Percentiles rank a stretch among this genome's conserved stretches.
phyloP scores from a whole-genome alignment of 495 filamentous ascomycete species.

The Aspergillus egyptiacus region DNA sequence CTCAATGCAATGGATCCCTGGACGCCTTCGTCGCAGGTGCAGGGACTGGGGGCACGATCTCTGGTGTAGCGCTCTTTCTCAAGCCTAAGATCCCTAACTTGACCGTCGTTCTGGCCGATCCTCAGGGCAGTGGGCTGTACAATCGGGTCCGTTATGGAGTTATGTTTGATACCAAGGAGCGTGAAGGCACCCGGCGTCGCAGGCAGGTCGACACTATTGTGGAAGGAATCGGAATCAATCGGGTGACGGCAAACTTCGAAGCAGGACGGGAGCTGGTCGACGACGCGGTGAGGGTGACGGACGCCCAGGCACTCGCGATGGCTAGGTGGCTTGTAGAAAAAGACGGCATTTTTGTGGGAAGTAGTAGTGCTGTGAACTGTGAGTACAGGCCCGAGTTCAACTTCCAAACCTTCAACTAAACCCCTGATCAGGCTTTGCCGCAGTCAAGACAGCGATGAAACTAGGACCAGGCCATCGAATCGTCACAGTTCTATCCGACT shows the following conservation, averaged over 20 bases:
- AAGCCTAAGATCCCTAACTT: conserved; percentile 62
- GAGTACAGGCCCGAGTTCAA: conserved; percentile 24
- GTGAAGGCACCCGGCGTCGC: conserved; percentile 80
- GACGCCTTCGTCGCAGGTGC: conserved; percentile 96
- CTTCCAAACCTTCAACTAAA: conserved; percentile 7
- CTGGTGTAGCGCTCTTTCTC: conserved; percentile 75
- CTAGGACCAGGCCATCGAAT: conserved; percentile 74
- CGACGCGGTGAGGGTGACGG: conserved; percentile 85
- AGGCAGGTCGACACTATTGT: conserved; percentile 94
- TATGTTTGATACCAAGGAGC: conserved; percentile 86
- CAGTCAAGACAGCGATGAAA: conserved; percentile 68
- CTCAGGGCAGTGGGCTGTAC: conserved; percentile 87
- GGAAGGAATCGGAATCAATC: conserved; percentile 92
- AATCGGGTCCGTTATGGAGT: conserved; percentile 88
- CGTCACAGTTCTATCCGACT: conserved; percentile 90
- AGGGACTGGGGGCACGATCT: conserved; percentile 90
- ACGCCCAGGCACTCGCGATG: conserved; percentile 88
- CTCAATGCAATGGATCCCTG: conserved; percentile 66
- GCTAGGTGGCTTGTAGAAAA: conserved; percentile 92
- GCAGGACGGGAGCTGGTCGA: conserved; percentile 77
- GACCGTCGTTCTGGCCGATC: conserved; percentile 81
- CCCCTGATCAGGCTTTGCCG: conserved; percentile 58
- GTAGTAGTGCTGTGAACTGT: conserved; percentile 94
- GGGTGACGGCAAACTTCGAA: conserved; percentile 87
- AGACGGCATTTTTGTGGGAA: conserved; percentile 91